These are phyloP conservation scores for Lanzia echinophila DNA, from an alignment of 2,329 filamentous ascomycete genomes.

Conservation along the genomic window DNA sequence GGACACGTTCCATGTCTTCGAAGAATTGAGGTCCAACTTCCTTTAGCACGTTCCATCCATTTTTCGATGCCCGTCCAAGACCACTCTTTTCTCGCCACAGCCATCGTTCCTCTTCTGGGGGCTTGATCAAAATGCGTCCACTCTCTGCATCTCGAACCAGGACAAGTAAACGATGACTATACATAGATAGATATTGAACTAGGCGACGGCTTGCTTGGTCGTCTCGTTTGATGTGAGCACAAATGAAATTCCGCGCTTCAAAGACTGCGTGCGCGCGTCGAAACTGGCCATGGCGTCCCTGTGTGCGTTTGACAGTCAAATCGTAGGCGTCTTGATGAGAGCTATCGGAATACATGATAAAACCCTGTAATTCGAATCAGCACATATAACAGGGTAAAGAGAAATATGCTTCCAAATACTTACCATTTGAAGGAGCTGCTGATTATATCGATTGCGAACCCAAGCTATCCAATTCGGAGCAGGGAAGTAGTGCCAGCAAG, in stretches of 20 bases:
- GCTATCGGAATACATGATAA: conserved; percentile 19
- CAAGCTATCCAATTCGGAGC: conserved; percentile 39
- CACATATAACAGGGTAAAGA: neutral
- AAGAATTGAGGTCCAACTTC: conserved; percentile 34
- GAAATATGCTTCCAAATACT: neutral
- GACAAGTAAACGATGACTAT: conserved; percentile 31
- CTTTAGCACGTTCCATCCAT: conserved; percentile 32
- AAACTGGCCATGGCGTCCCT: conserved; percentile 30
- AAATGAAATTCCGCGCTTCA: conserved; percentile 37
- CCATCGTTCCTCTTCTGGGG: conserved; percentile 35
- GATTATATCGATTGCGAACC: conserved; percentile 33
- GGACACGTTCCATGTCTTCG: conserved; percentile 33
- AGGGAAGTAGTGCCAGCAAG: conserved; percentile 41
- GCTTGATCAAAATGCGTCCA: conserved; percentile 32
- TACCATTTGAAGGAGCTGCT: conserved; percentile 36
- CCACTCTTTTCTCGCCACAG: conserved; percentile 34
- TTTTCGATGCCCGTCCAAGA: conserved; percentile 33
- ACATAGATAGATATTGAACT: conserved; percentile 38
- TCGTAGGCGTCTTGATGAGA: conserved; percentile 26
- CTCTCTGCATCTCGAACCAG: conserved; percentile 38
- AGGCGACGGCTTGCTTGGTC: conserved; percentile 36
- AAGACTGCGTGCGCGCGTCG: conserved; percentile 31
- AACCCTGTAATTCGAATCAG: conserved; percentile 17
- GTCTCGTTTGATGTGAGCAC: conserved; percentile 37
- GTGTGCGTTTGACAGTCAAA: conserved; percentile 29